Conservation (phyloP, 2,329 filamentous ascomycete species). For the Colletotrichum somersetense region DNA sequence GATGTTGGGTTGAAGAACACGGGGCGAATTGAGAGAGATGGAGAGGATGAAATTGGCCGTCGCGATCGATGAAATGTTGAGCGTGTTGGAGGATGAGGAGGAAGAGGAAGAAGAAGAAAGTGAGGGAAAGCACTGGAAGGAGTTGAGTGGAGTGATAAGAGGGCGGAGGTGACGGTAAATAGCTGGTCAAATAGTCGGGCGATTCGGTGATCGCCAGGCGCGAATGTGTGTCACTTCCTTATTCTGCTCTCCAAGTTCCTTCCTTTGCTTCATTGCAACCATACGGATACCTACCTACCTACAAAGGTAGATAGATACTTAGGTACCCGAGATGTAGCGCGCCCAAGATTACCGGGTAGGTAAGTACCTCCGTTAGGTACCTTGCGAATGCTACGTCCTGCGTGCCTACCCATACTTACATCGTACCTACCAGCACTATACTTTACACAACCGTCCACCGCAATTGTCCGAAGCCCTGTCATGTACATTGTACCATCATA, state of each 20-base stretch:
- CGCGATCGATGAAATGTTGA: slow-evolving; percentile 26
- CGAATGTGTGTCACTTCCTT: background rate
- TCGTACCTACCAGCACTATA: background rate
- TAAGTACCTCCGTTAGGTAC: background rate
- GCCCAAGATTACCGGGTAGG: background rate
- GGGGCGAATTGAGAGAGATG: background rate
- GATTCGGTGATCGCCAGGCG: slow-evolving; percentile 15
- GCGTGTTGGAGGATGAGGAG: slow-evolving; percentile 11
- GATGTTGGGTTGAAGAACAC: slow-evolving; percentile 16
- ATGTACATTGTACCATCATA: background rate
- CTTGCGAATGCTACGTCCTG: background rate
- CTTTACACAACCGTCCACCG: background rate
- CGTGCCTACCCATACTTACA: background rate
- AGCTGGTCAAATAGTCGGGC: slow-evolving; percentile 26
- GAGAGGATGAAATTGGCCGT: slow-evolving; percentile 13
- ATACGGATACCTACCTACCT: too few relatives aligned
- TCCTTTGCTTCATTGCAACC: background rate
- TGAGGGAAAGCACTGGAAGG: slow-evolving; percentile 4
- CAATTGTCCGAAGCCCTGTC: background rate
- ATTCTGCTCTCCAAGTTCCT: background rate
- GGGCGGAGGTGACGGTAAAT: slow-evolving; percentile 27
- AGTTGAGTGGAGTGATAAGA: background rate
- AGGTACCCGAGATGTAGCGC: background rate
- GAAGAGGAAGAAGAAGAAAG: slow-evolving; percentile 3
- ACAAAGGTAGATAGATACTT: too few relatives aligned